Evolutionary conservation across 108 stramenopile genomes (phyloP).

Genomic region (Parietichytrium sp.): DNA sequence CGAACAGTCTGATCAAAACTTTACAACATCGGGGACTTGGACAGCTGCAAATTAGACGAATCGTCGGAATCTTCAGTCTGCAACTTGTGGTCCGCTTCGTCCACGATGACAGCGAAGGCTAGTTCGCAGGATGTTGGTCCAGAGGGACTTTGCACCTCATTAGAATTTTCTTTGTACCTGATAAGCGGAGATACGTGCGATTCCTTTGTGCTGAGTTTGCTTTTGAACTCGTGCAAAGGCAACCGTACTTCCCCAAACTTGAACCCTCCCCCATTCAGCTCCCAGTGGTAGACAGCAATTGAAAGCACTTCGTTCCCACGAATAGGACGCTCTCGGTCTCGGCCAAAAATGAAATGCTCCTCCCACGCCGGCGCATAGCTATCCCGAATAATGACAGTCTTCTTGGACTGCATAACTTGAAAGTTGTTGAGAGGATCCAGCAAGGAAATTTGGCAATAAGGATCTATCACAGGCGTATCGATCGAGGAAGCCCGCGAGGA

Average conservation of each 20-base stretch:
- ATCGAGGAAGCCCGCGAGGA: no score
- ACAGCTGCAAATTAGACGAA: not conserved
- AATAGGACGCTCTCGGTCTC: not conserved
- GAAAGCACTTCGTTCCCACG: constrained; percentile 17
- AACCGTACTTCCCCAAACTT: constrained; percentile 17
- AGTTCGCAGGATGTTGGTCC: not conserved
- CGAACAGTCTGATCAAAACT: not conserved
- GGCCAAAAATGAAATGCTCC: not conserved
- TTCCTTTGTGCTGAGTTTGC: not conserved
- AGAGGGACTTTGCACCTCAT: not conserved
- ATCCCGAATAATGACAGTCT: not conserved
- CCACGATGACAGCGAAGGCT: not conserved
- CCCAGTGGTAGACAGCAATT: not conserved
- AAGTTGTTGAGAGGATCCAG: not conserved
- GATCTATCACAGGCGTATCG: not conserved
- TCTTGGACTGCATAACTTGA: not conserved
- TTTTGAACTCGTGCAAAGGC: not conserved
- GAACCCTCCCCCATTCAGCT: not conserved
- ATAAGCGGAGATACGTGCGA: not conserved
- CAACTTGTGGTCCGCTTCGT: not conserved
- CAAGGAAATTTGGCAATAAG: constrained; percentile 16
- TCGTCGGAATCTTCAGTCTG: not conserved
- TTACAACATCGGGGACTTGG: constrained; percentile 31
- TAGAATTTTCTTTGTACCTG: not conserved
- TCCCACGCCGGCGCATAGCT: constrained; percentile 7